Conservation (phyloP, 139 green algal genomes). For the Gonium pectorale region DNA sequence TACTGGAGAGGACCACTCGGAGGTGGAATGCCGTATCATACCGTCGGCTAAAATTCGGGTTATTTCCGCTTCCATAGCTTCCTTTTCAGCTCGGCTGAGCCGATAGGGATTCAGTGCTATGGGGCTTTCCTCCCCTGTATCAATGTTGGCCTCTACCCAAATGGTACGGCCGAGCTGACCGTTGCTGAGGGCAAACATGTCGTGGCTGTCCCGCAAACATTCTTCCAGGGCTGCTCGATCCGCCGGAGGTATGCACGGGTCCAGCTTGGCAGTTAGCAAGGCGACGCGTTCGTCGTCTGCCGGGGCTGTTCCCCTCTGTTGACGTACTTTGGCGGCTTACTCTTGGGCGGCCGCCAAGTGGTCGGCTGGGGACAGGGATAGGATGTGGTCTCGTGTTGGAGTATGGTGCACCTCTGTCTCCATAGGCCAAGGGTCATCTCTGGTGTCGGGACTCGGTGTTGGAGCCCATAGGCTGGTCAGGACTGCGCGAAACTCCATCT, state of each 20-base stretch:
- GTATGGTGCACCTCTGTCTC: no score
- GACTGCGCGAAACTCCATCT: no score
- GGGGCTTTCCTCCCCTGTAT: no score
- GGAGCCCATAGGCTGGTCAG: no score
- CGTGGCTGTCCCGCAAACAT: neutral
- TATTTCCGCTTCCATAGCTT: neutral
- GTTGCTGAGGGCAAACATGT: neutral
- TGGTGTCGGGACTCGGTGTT: no score
- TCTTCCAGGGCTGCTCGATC: neutral
- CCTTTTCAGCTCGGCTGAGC: neutral
- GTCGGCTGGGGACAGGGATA: neutral
- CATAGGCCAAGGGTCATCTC: no score
- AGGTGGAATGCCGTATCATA: no score
- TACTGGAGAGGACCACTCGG: no score
- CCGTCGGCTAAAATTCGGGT: neutral
- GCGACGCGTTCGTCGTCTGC: neutral
- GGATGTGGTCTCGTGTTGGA: no score
- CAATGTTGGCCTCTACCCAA: neutral
- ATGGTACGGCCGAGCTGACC: neutral
- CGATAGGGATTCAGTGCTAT: neutral
- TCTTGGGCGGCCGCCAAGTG: neutral
- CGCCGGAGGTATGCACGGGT: neutral
- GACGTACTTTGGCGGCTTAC: neutral
- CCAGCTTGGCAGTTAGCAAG: neutral
- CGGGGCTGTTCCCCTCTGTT: neutral